Base-by-base conservation (phyloP, 2,329 filamentous ascomycete species). In the Arthrobotrys megalospora region DNA sequence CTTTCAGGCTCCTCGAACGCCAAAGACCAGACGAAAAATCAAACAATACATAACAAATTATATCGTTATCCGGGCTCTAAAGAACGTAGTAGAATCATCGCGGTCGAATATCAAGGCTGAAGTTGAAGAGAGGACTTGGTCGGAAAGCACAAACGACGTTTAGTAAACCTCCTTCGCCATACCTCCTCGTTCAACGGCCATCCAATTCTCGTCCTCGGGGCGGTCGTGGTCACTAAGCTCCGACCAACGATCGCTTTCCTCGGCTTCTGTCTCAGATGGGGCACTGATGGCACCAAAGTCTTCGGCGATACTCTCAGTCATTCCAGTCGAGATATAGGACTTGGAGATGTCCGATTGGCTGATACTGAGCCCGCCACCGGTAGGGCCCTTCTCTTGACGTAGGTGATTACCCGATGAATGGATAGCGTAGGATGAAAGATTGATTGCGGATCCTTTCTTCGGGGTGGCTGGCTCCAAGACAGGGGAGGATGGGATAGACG, bases 241-340 rank as follows among this genome's bases (percentile, higher is more conserved):
- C 1, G 62, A 68, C 76, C 76, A 79, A n/a, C 69, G 67, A 68
- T 79, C 76, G 14, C 76, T 79, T 50, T 79, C 76, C n/a, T 79
- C 76, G 19, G 68, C 76, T 41, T 79, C 76, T 2, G 76, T 73
- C 41, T 78, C 73, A 7, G 62, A 71, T 3, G 66, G 47, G 10
- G 69, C 68, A 34, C 68, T 73, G 19, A 79, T 73, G 3, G 76
- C 43, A 3, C 67, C 69, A 62, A 79, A 79, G 43, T 79, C 76
- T 14, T 79, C 76, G 19, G 43, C 63, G 16, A 73, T 58, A 38
- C 76, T 79, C 16, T 72, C 67, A 1, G 47, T 63, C 67, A 77
- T 77, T 10, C 73, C 73, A 0, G 66, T 66, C 2, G 73, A 77
- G 10, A 77, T 77, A 16, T 77, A 77, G 1, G 73, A 77, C 41